Evolutionary conservation across 805 yeast genomes (phyloP).

Genomic region (Debaryomyces prosopidis): DNA sequence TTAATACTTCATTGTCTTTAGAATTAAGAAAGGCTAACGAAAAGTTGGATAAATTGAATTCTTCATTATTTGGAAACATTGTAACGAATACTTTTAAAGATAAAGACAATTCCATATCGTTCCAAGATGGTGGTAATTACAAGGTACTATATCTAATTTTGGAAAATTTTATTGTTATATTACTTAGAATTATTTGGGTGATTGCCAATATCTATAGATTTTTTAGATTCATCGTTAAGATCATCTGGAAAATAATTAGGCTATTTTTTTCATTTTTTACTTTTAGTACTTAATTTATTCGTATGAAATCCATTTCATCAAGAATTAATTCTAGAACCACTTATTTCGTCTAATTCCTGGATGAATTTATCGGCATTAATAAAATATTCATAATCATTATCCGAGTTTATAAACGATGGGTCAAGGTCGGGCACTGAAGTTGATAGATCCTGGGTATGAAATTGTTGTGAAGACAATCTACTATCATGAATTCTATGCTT

Average conservation of each 20-base stretch:
- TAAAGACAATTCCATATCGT: conserved; percentile 18
- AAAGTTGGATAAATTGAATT: conserved; percentile 42
- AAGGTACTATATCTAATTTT: conserved; percentile 42
- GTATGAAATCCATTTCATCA: not conserved
- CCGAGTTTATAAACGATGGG: not conserved
- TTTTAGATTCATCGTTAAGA: conserved; percentile 19
- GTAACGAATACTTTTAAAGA: conserved; percentile 12
- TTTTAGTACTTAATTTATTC: not conserved
- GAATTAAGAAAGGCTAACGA: conserved; percentile 58
- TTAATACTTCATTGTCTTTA: conserved; percentile 67
- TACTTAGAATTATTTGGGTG: conserved; percentile 58
- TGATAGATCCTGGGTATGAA: not conserved
- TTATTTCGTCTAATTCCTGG: conserved; percentile 16
- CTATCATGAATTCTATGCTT: conserved; percentile 10
- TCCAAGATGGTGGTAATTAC: conserved; percentile 33
- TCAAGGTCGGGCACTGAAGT: not conserved
- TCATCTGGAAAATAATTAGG: conserved; percentile 21
- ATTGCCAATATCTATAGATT: conserved; percentile 49
- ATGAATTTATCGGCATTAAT: conserved; percentile 25
- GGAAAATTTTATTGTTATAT: conserved; percentile 53
- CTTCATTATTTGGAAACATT: conserved; percentile 29
- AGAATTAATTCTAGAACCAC: conserved; percentile 7
- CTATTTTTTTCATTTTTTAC: not conserved
- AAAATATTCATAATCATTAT: conserved; percentile 15
- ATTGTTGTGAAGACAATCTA: not conserved